These are phyloP conservation scores for Ascochyta viciae-villosae DNA, from an alignment of 2,329 filamentous ascomycete species.

Conservation along the genomic window DNA sequence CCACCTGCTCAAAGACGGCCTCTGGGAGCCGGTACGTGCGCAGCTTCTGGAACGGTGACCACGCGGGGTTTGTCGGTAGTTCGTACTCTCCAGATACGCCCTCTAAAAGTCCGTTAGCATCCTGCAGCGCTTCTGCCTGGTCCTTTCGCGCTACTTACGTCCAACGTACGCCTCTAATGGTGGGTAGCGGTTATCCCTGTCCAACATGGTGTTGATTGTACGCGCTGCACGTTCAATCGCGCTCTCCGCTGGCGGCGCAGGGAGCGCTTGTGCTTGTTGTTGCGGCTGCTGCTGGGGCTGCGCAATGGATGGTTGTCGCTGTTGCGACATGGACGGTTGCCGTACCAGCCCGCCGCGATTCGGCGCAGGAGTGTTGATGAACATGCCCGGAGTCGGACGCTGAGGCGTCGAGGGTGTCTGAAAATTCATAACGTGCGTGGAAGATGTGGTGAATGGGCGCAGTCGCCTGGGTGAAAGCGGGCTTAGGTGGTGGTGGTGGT, in stretches of 20 bases:
- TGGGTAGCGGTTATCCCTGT: slow-evolving; percentile 80
- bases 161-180: slow-evolving; percentile 88
- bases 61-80: slow-evolving; percentile 70
- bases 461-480: slow-evolving; percentile 30
- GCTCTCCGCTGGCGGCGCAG: slow-evolving; percentile 49
- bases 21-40: slow-evolving; percentile 91
- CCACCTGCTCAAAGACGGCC: slow-evolving; percentile 90
- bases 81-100: slow-evolving; percentile 94
- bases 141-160: slow-evolving; percentile 64
- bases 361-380: slow-evolving; percentile 74
- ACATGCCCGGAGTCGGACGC: slow-evolving; percentile 77
- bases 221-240: slow-evolving; percentile 81
- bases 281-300: slow-evolving; percentile 34
- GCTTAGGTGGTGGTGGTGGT: slow-evolving; percentile 31
- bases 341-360: slow-evolving; percentile 40
- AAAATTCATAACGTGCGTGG: slow-evolving; percentile 36
- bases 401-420: slow-evolving; percentile 62
- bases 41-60: slow-evolving; percentile 88
- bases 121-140: neutral
- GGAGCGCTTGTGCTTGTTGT: slow-evolving; percentile 30
- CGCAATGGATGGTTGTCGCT: slow-evolving; percentile 34
- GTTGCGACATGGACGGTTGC: slow-evolving; percentile 28
- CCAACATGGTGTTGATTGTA: slow-evolving; percentile 81
- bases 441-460: slow-evolving; percentile 23
- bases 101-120: slow-evolving; percentile 62